Percentiles rank a stretch among this genome's conserved stretches.
These are phyloP conservation scores for Solanum chmielewskii DNA, from an alignment of 257 asterid genomes.

Conservation along the genomic window DNA sequence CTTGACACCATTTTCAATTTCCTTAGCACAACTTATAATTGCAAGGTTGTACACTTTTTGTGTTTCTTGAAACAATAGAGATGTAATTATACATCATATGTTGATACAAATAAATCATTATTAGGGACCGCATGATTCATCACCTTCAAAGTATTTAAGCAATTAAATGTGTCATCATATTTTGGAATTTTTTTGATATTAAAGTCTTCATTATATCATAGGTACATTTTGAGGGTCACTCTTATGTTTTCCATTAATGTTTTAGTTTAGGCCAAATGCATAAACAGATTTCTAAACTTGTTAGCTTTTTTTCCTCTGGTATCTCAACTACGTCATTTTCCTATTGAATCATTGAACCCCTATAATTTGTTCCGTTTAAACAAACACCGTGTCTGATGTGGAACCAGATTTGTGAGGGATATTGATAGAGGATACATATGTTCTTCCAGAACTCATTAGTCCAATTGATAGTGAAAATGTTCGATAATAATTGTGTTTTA, in stretches of 20 bases:
- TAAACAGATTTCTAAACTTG: no score
- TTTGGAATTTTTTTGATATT: background rate
- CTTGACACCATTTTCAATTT: background rate
- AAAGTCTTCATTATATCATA: background rate
- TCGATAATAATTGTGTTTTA: no score
- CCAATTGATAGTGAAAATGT: no score
- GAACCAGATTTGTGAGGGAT: no score
- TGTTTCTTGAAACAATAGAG: background rate
- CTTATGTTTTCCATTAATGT: background rate
- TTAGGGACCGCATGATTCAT: background rate
- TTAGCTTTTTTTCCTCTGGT: no score
- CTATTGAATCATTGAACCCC: no score
- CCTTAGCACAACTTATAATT: background rate
- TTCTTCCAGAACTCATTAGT: no score
- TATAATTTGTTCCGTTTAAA: no score
- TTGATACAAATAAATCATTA: background rate
- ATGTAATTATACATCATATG: background rate
- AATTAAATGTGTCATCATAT: background rate
- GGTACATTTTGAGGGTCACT: background rate
- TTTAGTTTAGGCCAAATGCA: no score
- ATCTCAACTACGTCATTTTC: no score
- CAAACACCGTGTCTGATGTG: no score
- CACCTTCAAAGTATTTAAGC: background rate
- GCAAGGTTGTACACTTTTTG: background rate
- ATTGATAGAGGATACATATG: no score